These are phyloP conservation scores for Aspergillus coremiiformis DNA, from an alignment of 495 filamentous ascomycete genomes.

Conservation along the genomic window DNA sequence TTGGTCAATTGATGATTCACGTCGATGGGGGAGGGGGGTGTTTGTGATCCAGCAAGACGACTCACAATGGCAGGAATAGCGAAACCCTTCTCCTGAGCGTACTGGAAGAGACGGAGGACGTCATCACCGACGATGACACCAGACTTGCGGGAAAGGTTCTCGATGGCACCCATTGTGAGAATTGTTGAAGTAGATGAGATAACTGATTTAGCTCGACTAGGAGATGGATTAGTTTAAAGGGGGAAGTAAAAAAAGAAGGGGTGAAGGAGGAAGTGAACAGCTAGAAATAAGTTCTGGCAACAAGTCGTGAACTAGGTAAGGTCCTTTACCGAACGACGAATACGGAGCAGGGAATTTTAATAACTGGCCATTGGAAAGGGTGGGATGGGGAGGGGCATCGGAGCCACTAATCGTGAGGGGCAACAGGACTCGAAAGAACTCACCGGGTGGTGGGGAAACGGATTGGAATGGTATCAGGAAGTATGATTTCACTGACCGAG, in stretches of 20 bases:
- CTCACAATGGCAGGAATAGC: conserved; percentile 86
- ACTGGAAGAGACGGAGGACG: conserved; percentile 71
- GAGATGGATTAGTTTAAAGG: conserved; percentile 6
- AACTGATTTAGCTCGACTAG: neutral
- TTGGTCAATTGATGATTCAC: neutral
- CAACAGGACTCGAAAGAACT: conserved; percentile 17
- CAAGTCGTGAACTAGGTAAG: neutral
- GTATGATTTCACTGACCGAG: conserved; percentile 19
- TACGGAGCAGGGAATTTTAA: conserved; percentile 15
- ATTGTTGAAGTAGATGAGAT: conserved; percentile 7
- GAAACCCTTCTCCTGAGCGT: conserved; percentile 75
- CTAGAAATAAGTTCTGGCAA: conserved; percentile 13
- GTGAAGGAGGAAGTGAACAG: conserved; percentile 2
- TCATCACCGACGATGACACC: conserved; percentile 87
- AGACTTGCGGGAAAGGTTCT: conserved; percentile 65
- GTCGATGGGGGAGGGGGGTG: neutral
- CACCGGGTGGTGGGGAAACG: conserved; percentile 22
- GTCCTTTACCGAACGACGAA: conserved; percentile 25
- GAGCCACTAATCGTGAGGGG: conserved; percentile 9
- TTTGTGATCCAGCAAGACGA: conserved; percentile 12
- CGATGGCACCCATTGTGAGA: conserved; percentile 55
- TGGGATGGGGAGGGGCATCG: conserved; percentile 19
- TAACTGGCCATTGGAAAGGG: neutral
- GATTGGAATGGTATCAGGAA: conserved; percentile 29
- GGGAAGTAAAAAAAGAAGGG: conserved; percentile 1